Base-by-base conservation (phyloP, 768 basidiomycete species). In the Amanita pseudoporphyria region DNA sequence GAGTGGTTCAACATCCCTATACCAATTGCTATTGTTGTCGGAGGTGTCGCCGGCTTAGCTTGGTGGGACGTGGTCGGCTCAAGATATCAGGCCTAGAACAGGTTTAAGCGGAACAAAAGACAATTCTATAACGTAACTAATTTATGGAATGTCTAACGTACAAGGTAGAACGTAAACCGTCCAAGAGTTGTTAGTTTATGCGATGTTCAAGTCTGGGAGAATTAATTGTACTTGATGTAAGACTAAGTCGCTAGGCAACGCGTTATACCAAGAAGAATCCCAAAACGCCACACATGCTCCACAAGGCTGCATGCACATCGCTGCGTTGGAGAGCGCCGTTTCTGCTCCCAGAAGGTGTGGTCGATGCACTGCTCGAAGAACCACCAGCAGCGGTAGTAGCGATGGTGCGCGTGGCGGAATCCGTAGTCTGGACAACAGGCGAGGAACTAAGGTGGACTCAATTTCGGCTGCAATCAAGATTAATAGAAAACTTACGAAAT, bases 1-100 rank as follows among this genome's bases (percentile, higher is more conserved):
- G 67, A 71, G 53, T 72, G 68, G 67, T 76, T 67, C 55, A 56
- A 57, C 9, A 51, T 65, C 2, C 67, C 69, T 5, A 65, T 72
- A 19, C 64, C 71, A 9, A 52, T 67, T 22, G 68, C 68, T 3
- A 71, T 76, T 47, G 46, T 70, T 13, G 47, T 58, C 4, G 74
- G 74, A 9, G 71, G 66, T 2, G 51, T 64, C 14, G 66, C 65
- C 21, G 73, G 73, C 9, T 52, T 74, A 42, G 66, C 60, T 2
- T 74, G 74, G 74, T 73, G 65, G 60, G 71, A 64, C 16, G 71
- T 64, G 22, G 58, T 66, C 30, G 19, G 28, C 9, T 28, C 24
- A 43, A 22, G 32, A 26, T 13, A n/a, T 9, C n/a, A 35, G 16
- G 9, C n/a, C 26, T 28, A 28, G 7, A n/a, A 3, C n/a, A 35